A percentile compares a stretch with the other conserved stretches of the same genome.
Conservation (phyloP, 768 basidiomycete species). For the Candolleomyces aberdarensis region DNA sequence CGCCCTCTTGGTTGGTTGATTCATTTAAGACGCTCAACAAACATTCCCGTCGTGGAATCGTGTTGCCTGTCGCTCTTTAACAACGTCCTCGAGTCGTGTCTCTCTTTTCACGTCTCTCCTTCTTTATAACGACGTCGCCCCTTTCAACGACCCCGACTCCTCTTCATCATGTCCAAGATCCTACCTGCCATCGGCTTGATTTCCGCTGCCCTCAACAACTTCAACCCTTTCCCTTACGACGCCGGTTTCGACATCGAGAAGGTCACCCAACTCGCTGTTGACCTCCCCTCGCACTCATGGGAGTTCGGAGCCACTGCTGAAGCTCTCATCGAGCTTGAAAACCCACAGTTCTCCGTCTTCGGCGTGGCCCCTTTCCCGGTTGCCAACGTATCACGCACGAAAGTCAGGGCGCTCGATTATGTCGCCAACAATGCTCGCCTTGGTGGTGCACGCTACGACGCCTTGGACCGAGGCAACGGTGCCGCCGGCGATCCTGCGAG, state of each 20-base stretch:
- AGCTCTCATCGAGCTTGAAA: slow-evolving; percentile 41
- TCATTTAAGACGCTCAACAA: too few relatives aligned
- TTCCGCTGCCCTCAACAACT: slow-evolving; percentile 3
- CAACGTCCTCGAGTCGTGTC: too few relatives aligned
- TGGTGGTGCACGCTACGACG: slow-evolving; percentile 28
- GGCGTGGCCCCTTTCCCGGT: slow-evolving; percentile 29
- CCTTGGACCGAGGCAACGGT: slow-evolving; percentile 35
- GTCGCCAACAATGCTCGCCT: slow-evolving; percentile 35
- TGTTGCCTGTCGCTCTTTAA: too few relatives aligned
- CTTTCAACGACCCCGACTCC: not conserved
- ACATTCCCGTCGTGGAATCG: too few relatives aligned
- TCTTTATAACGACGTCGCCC: too few relatives aligned
- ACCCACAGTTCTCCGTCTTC: slow-evolving; percentile 38
- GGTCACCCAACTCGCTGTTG: slow-evolving; percentile 27
- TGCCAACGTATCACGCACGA: slow-evolving; percentile 13
- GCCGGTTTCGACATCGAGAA: slow-evolving; percentile 36
- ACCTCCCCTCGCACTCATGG: slow-evolving; percentile 44
- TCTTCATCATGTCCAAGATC: not conserved
- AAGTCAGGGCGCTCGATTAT: slow-evolving; percentile 32
- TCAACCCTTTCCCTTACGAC: slow-evolving; percentile 22
- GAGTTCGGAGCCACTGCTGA: slow-evolving; percentile 42
- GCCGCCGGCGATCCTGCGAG: slow-evolving; percentile 47
- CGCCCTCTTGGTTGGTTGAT: too few relatives aligned
- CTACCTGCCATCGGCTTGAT: slow-evolving; percentile 2
- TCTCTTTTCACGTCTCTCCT: too few relatives aligned